These are phyloP conservation scores for Apiospora aurea DNA, from an alignment of 2,329 filamentous ascomycete species.

Conservation along the genomic window DNA sequence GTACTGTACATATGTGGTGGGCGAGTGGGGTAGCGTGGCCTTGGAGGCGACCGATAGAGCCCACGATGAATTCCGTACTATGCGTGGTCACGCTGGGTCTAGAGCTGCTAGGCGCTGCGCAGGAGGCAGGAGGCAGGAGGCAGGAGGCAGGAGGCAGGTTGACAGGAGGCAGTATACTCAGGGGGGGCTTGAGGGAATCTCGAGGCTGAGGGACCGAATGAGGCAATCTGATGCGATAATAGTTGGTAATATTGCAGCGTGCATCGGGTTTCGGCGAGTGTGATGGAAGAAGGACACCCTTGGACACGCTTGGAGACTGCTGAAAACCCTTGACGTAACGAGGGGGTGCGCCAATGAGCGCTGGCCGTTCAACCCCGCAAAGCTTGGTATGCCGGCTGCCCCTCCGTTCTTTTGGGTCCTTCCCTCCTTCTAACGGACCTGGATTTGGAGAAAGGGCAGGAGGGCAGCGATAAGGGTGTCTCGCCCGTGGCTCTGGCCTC, in stretches of 20 bases:
- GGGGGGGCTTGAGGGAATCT: not conserved
- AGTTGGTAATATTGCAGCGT: constrained; percentile 18
- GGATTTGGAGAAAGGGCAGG: constrained; percentile 7
- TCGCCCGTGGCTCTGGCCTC: not conserved
- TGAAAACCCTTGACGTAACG: constrained; percentile 7
- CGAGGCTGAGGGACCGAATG: not conserved
- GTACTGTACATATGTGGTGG: not conserved
- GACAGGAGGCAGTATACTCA: not conserved
- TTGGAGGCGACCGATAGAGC: constrained; percentile 13
- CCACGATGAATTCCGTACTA: not conserved
- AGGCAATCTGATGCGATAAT: constrained; percentile 16
- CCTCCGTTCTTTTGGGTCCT: not conserved
- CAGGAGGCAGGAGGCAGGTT: no score
- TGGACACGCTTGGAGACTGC: not conserved
- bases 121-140: no score
- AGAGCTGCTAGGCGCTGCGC: not conserved
- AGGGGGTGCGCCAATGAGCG: not conserved
- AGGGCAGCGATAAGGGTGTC: not conserved
- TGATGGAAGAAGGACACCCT: not conserved
- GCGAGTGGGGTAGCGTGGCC: constrained; percentile 15
- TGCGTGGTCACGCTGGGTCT: constrained; percentile 15
- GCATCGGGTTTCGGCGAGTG: not conserved
- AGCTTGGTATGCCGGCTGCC: constrained; percentile 21
- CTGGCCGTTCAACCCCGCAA: not conserved
- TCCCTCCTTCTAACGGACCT: constrained; percentile 5